Evolutionary conservation across 306 rosid genomes (phyloP).

Genomic region (Prunus mume): DNA sequence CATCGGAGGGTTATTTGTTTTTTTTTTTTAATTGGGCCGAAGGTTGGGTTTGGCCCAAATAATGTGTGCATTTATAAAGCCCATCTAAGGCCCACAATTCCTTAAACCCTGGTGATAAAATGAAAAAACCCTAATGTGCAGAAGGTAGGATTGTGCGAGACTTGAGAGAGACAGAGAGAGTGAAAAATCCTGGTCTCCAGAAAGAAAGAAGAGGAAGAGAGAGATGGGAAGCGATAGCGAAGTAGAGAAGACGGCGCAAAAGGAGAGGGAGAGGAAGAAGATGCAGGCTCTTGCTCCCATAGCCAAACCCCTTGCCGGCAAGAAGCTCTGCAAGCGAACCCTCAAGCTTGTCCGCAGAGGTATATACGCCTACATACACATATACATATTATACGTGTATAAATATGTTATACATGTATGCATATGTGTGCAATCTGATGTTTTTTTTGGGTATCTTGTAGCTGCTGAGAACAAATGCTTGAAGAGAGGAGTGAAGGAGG

Average conservation of each 20-base stretch:
- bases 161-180: not conserved
- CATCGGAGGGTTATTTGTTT: not conserved
- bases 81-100: not conserved
- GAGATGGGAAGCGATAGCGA: constrained; percentile 87
- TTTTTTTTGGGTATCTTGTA: constrained; percentile 14
- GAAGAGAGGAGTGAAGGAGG: constrained; percentile 96
- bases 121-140: constrained; percentile 7
- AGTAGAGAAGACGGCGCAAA: constrained; percentile 59
- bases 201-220: not conserved
- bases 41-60: not conserved
- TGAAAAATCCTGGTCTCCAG: not conserved
- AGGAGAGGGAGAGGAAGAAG: constrained; percentile 85
- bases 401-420: not conserved
- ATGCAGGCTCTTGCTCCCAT: constrained; percentile 66
- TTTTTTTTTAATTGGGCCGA: not conserved
- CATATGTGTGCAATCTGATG: not conserved
- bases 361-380: constrained; percentile 7
- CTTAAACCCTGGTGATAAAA: constrained; percentile 9
- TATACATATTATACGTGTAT: not conserved
- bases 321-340: constrained; percentile 83
- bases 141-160: not conserved
- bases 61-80: not conserved
- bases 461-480: constrained; percentile 86
- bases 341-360: constrained; percentile 91
- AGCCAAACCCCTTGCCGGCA: constrained; percentile 94